phyloP scores from a whole-genome alignment of 208 protist species.

The Blechomonas ayalai region DNA sequence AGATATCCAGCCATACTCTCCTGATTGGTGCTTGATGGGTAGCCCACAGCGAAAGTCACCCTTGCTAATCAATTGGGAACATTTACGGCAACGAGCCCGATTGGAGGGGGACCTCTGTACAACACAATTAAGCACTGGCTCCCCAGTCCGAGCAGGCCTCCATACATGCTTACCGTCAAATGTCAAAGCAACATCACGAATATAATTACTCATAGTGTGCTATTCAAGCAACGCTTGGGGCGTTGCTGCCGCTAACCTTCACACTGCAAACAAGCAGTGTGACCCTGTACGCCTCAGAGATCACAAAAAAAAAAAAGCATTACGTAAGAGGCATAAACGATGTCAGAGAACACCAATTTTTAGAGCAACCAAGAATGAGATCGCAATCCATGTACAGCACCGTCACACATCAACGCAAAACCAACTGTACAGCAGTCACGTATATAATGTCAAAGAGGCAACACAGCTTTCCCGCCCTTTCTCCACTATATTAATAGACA shows the following conservation, averaged over 20 bases:
- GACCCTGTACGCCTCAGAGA: no score
- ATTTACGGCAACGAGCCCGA: conserved; percentile 78
- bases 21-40: conserved; percentile 71
- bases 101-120: conserved; percentile 55
- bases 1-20: conserved; percentile 84
- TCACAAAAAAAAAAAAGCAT: no score
- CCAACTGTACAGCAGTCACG: no score
- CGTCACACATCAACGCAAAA: no score
- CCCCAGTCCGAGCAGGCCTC: conserved; percentile 27
- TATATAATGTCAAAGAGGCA: no score
- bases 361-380: no score
- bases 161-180: conserved; percentile 58
- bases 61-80: conserved; percentile 75
- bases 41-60: conserved; percentile 72
- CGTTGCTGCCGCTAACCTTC: no score
- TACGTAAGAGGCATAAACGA: no score
- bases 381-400: no score
- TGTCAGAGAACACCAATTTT: no score
- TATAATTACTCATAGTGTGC: conserved; percentile 55
- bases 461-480: no score
- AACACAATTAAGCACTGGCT: conserved; percentile 53
- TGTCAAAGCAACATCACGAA: conserved; percentile 47
- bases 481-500: background rate
- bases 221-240: conserved; percentile 2
- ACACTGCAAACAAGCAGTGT: no score